Evolutionary conservation across 768 basidiomycete species (phyloP), one percentile per base, ranked within the genome.

Genomic region (Lactarius tabidus): DNA sequence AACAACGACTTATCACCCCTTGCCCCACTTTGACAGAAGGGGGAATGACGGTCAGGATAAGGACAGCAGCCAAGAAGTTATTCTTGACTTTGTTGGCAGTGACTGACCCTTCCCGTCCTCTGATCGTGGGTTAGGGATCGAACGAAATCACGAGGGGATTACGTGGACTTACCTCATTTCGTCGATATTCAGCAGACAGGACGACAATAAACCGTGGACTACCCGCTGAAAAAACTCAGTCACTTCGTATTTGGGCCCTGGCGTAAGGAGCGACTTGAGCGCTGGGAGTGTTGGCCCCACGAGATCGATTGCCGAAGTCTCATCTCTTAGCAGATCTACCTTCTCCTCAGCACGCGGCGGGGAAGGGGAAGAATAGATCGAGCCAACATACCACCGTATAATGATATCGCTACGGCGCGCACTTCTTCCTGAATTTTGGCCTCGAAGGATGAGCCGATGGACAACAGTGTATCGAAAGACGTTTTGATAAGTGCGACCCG

Each of bases 21-120:
- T 83, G 81, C 54, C 93, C 88, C 36, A 97, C 75, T 73, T 85
- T 85, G 20, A 88, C 80, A 15, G 79, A 79, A 0, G 84, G 68
- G 1, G 93, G 91, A 1, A 94, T 76, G 28, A 88, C 84, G 0
- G 95, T 96, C 51, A 99, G 74, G 57, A 97, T 81, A 6, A 99
- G 82, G 1, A 94, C 94, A 0, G 88, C 80, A 0, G 93, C 91
- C 15, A 98, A 77, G 65, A 98, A 80, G 74, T 97, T 98, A 71
- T 87, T 92, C 77, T 93, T 95, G 74, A 91, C 81, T 78, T 98
- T 98, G 74, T 88, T 86, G 2, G 84, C 77, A 2, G 90, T 90
- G 12, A 90, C 85, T 0, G 81, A 70, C 0, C 94, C 95, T 64
- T 86, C 81, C 55, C 96, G 88, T 12, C 91, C 90, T 43, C 95